Base-by-base conservation (phyloP, 192 early-diverging fungal genomes). In the Gonapodya prolifera region DNA sequence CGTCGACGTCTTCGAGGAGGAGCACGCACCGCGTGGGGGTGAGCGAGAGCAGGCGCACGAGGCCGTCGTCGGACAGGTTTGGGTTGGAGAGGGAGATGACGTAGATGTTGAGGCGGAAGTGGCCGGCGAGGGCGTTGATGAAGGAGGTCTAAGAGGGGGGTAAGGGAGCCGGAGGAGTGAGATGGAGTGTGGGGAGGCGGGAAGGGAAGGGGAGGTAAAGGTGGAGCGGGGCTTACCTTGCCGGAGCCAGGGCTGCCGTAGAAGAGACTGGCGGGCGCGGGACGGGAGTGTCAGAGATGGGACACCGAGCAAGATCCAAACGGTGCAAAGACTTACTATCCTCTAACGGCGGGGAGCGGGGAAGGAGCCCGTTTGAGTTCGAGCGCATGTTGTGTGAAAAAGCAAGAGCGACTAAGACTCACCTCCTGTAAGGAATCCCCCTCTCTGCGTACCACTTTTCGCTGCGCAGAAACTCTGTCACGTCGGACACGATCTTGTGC, bases 211-310 rank as follows among this genome's bases (percentile, higher is more conserved):
- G n/a, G n/a, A n/a, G n/a, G n/a, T n/a, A n/a, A n/a, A n/a, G n/a
- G n/a, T n/a, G n/a, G n/a, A n/a, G n/a, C 45, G 8, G 23, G 23
- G 23, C 45, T 8, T 1, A 85, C 86, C 71, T 87, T 87, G 30
- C 86, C 86, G 0, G 86, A 86, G 36, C 86, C 86, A 28, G 86
- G 86, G 35, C 85, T 85, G 61, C 86, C 86, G 78, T 86, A 78
- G n/a, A 87, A 80, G 29, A 87, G 45, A 76, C 95, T 61, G 45
- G 45, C 45, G 45, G 45, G 45, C 23, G 45, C n/a, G n/a, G n/a
- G n/a, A n/a, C n/a, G n/a, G n/a, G n/a, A n/a, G n/a, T n/a, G n/a
- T n/a, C n/a, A n/a, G n/a, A n/a, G n/a, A n/a, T n/a, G n/a, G n/a
- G n/a, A n/a, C n/a, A n/a, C n/a, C n/a, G n/a, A n/a, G n/a, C n/a